Percentiles rank a stretch among this genome's conserved stretches.
These are phyloP conservation scores for Lagerstroemia speciosa DNA, from an alignment of 345 rosid genomes.

Conservation along the genomic window DNA sequence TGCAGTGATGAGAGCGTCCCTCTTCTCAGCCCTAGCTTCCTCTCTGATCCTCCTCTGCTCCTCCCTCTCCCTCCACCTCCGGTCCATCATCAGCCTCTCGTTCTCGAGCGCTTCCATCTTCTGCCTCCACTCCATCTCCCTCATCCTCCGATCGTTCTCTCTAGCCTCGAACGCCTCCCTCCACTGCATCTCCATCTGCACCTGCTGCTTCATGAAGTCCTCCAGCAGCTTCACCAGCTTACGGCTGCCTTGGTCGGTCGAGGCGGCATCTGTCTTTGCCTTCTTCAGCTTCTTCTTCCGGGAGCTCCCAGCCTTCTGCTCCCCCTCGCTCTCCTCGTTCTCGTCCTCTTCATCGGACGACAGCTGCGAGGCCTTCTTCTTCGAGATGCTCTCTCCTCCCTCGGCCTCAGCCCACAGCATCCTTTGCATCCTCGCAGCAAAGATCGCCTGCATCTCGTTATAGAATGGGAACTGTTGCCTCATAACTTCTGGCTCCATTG, in stretches of 20 bases:
- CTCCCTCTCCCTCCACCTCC: constrained; percentile 82
- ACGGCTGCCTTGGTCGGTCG: not conserved
- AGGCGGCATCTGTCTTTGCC: constrained; percentile 15
- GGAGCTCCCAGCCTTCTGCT: constrained; percentile 11
- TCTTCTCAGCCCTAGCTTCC: constrained; percentile 90
- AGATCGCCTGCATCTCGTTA: constrained; percentile 64
- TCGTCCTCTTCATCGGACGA: constrained; percentile 84
- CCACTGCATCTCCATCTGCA: constrained; percentile 77
- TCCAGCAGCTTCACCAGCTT: constrained; percentile 45
- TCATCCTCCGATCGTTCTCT: constrained; percentile 61
- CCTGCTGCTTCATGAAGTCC: constrained; percentile 79
- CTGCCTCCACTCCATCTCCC: constrained; percentile 88
- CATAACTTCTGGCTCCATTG: constrained; percentile 61
- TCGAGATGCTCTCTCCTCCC: constrained; percentile 44
- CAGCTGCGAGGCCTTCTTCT: constrained; percentile 36
- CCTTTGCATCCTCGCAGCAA: constrained; percentile 55
- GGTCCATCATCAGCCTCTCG: constrained; percentile 78
- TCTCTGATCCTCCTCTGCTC: constrained; percentile 83
- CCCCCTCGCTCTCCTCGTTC: constrained; percentile 44
- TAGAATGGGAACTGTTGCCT: constrained; percentile 84
- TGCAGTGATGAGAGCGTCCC: constrained; percentile 74
- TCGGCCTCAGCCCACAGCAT: constrained; percentile 71
- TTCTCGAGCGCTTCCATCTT: constrained; percentile 78
- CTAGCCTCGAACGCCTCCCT: constrained; percentile 66
- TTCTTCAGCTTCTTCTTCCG: constrained; percentile 36